Base-by-base conservation (phyloP, 2,329 filamentous ascomycete species). In the Fusarium longipes region DNA sequence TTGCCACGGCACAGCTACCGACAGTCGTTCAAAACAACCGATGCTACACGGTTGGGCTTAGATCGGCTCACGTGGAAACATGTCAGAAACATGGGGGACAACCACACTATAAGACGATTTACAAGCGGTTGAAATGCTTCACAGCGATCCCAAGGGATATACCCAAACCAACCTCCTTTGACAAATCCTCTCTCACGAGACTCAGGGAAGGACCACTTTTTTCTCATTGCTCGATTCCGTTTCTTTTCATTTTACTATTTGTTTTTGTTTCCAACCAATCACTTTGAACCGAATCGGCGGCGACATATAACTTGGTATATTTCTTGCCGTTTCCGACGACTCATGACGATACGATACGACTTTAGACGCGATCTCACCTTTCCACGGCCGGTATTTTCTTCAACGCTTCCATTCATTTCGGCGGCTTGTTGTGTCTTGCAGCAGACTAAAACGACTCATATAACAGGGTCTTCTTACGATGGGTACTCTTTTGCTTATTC, bases 61-160 rank as follows among this genome's bases (percentile, higher is more conserved):
- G 44, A 65, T 50, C 42, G 58, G 44, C 57, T 54, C 18, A 53
- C 33, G 40, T 54, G 57, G 52, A 63, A 53, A 49, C 39, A 58
- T 47, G 52, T 51, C 47, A 29, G 42, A 69, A 65, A 62, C 57
- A 61, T 49, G 48, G 42, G 53, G 59, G 45, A 38, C 39, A 62
- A 50, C 56, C 62, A 70, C 54, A 62, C 57, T n/a, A 60, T 69
- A 73, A 67, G 65, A 69, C 61, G 63, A 70, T 65, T 75, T 76
- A 77, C 61, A 77, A 63, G 73, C 70, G 76, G 72, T 78, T 76
- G 76, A 76, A 78, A 77, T 67, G 76, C 78, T 79, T 78, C 77
- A 71, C 77, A 73, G 76, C 77, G 72, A 65, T 76, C 72, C 71
- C 68, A 64, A 70, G 56, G 74, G 72, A 76, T 72, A 76, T 75